These are phyloP conservation scores for Pichia sp. DNA, from an alignment of 1,139 yeast species.

Conservation along the genomic window DNA sequence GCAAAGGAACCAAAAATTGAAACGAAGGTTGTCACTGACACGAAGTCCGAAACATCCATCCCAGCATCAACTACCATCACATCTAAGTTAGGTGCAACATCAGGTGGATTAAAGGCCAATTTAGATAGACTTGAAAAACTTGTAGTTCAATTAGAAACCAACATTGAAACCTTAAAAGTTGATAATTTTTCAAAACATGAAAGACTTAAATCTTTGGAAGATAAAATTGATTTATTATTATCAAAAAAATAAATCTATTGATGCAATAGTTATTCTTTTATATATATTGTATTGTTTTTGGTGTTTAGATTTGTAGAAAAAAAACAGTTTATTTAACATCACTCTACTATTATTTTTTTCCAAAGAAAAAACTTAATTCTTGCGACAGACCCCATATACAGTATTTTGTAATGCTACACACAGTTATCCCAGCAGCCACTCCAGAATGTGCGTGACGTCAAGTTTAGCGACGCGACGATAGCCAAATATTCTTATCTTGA, in stretches of 20 bases:
- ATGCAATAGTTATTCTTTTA: neutral
- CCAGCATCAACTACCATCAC: neutral
- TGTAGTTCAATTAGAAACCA: constrained; percentile 50
- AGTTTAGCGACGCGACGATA: no score
- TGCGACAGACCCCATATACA: no score
- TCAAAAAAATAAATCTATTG: neutral
- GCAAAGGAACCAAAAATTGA: neutral
- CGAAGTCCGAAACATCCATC: constrained; percentile 30
- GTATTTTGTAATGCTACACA: no score
- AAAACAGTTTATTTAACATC: neutral
- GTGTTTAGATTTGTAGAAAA: neutral
- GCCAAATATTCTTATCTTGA: no score
- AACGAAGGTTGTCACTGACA: neutral
- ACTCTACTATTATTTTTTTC: no score
- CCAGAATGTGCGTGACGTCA: no score
- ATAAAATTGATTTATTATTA: constrained; percentile 36
- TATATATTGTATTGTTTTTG: neutral
- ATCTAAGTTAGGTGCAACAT: constrained; percentile 13
- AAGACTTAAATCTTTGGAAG: constrained; percentile 41
- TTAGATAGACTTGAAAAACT: constrained; percentile 57
- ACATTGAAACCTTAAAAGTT: constrained; percentile 44
- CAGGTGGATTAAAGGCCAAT: constrained; percentile 53
- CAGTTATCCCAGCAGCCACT: no score
- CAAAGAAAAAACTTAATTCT: no score
- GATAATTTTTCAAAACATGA: constrained; percentile 59